Evolutionary conservation across 75 land plant species (phyloP).

Genomic region (Selaginella tamariscina): DNA sequence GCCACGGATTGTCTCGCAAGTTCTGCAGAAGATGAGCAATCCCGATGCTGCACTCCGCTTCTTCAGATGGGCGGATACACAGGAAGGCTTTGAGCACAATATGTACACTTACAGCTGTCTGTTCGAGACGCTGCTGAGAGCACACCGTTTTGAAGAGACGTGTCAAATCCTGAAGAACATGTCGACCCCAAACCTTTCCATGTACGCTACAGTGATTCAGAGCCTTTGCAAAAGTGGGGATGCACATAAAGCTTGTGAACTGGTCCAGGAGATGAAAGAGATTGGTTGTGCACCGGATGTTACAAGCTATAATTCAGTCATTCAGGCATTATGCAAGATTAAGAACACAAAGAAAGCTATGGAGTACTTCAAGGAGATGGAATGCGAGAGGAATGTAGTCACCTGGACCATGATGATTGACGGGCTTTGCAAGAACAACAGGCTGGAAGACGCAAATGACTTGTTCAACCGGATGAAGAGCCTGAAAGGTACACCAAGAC

Average conservation of each 20-base stretch:
- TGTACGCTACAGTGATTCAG: background rate
- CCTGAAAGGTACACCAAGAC: background rate
- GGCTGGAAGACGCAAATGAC: background rate
- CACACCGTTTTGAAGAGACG: background rate
- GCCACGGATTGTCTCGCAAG: conserved; percentile 11
- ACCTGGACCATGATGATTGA: background rate
- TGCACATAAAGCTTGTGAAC: background rate
- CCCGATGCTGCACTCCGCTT: conserved; percentile 20
- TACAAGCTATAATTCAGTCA: background rate
- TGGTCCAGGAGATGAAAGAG: background rate
- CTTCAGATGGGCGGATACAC: conserved; percentile 23
- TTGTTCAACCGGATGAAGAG: background rate
- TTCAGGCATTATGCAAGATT: background rate
- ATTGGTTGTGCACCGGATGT: background rate
- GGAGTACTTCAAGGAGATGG: background rate
- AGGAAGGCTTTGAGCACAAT: background rate
- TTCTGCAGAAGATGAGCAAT: conserved; percentile 12
- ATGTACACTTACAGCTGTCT: background rate
- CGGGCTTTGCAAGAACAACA: background rate
- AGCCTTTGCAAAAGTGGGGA: background rate
- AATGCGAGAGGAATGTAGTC: background rate
- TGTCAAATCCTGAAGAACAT: background rate
- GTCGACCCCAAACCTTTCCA: background rate
- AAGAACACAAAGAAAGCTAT: background rate
- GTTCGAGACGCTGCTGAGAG: background rate